Evolutionary conservation across 202 grass and related monocot species (phyloP).

Genomic region (Elaeis oleifera): DNA sequence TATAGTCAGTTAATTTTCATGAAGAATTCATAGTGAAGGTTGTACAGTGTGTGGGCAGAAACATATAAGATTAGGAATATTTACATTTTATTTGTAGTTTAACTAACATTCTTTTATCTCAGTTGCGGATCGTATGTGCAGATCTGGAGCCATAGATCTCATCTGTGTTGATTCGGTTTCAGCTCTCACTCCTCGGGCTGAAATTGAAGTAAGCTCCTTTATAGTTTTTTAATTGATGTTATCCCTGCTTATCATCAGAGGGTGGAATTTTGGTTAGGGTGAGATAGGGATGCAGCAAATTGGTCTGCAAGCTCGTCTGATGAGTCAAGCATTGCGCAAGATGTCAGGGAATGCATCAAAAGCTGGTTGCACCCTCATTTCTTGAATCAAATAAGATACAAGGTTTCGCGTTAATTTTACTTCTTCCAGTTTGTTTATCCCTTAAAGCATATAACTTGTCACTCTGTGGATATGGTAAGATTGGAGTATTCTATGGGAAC

Average conservation of each 20-base stretch:
- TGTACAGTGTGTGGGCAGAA: background rate
- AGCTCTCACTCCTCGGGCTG: constrained; percentile 90
- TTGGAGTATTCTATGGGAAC: constrained; percentile 98
- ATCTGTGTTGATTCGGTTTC: constrained; percentile 99
- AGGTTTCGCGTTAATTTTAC: constrained; percentile 42
- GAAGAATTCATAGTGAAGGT: background rate
- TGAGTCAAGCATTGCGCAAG: constrained; percentile 99
- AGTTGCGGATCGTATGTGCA: constrained; percentile 99
- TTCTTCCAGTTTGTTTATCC: constrained; percentile 14
- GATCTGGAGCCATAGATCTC: constrained; percentile 93
- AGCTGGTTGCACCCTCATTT: constrained; percentile 97
- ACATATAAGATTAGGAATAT: background rate
- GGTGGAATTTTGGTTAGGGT: constrained; percentile 45
- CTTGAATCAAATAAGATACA: constrained; percentile 99
- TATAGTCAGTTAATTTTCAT: no score
- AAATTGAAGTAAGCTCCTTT: constrained; percentile 67
- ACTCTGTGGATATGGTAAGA: constrained; percentile 41
- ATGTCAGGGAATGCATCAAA: constrained; percentile 99
- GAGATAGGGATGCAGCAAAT: constrained; percentile 99
- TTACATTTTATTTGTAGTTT: background rate
- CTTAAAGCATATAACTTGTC: constrained; percentile 6
- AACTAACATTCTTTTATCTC: constrained; percentile 41
- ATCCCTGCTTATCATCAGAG: background rate
- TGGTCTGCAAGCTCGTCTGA: constrained; percentile 92
- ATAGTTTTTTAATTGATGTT: no score